Evolutionary conservation across 495 filamentous ascomycete species (phyloP), one percentile per base, ranked within the genome.

Genomic region (Parathielavia appendiculata): DNA sequence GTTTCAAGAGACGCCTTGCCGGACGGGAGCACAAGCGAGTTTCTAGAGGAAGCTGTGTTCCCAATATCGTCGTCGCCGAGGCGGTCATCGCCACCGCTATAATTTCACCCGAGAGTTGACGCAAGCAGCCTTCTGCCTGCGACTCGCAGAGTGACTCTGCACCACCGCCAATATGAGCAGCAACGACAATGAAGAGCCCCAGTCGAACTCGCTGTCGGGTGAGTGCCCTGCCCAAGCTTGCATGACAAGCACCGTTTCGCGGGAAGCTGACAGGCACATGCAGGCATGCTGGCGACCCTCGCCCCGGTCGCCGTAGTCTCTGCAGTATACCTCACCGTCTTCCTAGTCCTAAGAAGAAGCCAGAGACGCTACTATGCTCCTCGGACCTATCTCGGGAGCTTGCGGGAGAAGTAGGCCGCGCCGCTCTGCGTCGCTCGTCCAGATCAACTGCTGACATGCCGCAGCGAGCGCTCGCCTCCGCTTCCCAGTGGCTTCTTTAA

Each of bases 341-440:
- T 97, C 79, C 71, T 96, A 51, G 68, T 93, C 56, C 74, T 98
- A 56, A 84, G 93, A 32, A 79, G 75, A 59, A 86, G 76, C 46
- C 77, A 92, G 50, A 81, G 78, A 56, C 83, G 92, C 46, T 86
- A 82, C 72, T 98, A 98, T 76, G 85, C 88, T 50, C 93, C 93
- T 4, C 81, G 92, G 72, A 92, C 90, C 22, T 96, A 92, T 70
- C 73, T 98, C 38, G 87, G 90, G 32, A 86, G 78, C 57, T 68
- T 96, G 62, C 80, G 80, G 40, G 75, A 87, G 44, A 79, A 79
- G 84, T 87, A 72, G 65, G 78, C 57, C 10, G 0, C n/a, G 0
- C 4, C n/a, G 14, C 9, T 17, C 6, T 16, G 11, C 11, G n/a
- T 16, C 9, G 1, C 26, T 30, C 9, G 20, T n/a, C n/a, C 30